These are phyloP conservation scores for Aspergillus egyptiacus DNA, from an alignment of 495 filamentous ascomycete genomes.

Conservation along the genomic window DNA sequence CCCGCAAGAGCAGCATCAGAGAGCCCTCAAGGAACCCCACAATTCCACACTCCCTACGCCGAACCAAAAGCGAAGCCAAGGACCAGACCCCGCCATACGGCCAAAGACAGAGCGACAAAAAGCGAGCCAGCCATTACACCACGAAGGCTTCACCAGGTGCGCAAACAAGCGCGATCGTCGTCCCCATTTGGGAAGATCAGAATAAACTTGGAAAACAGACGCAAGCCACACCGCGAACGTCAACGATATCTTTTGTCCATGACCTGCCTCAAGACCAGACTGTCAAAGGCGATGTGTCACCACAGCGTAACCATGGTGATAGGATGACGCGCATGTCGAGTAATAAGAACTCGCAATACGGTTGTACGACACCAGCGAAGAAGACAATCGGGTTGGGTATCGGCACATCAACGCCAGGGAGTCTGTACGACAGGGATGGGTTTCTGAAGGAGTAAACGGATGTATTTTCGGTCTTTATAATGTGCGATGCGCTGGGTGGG, in stretches of 20 bases:
- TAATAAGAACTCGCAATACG: slow-evolving; percentile 18
- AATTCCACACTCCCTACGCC: slow-evolving; percentile 14
- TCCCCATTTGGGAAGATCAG: slow-evolving; percentile 38
- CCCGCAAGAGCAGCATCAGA: slow-evolving; percentile 25
- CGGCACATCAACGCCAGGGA: slow-evolving; percentile 35
- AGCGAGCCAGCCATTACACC: neutral
- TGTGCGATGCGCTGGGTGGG: neutral
- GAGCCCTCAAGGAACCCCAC: slow-evolving; percentile 17
- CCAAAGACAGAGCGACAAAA: neutral
- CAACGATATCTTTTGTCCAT: slow-evolving; percentile 9
- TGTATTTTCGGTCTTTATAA: neutral
- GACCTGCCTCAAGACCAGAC: slow-evolving; percentile 14
- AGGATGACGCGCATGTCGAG: slow-evolving; percentile 17
- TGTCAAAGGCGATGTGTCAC: slow-evolving; percentile 8
- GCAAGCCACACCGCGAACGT: slow-evolving; percentile 3
- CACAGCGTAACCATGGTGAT: slow-evolving; percentile 5
- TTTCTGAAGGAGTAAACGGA: slow-evolving; percentile 39
- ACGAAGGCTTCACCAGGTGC: neutral
- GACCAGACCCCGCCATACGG: neutral
- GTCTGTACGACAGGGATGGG: slow-evolving; percentile 46
- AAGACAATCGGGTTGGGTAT: slow-evolving; percentile 33
- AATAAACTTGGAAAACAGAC: neutral
- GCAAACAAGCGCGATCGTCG: slow-evolving; percentile 25
- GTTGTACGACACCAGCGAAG: slow-evolving; percentile 28
- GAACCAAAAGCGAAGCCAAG: slow-evolving; percentile 15